A percentile compares a stretch with the other conserved stretches of the same genome.
phyloP scores from a whole-genome alignment of 1,284 basidiomycete species.

The Pholiota adiposa region DNA sequence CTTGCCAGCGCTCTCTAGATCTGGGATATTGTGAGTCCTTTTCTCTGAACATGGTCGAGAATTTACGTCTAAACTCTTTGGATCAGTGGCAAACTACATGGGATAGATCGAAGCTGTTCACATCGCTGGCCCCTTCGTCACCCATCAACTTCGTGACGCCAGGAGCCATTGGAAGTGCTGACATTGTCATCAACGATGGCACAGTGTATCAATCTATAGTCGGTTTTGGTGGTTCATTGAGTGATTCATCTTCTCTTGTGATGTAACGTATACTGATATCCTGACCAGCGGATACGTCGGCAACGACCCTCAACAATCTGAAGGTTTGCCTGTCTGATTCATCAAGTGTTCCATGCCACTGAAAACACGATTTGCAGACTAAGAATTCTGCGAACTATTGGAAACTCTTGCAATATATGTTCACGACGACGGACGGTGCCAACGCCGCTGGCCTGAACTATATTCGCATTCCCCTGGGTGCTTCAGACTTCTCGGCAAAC shows the following conservation, averaged over 20 bases:
- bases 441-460: constrained; percentile 54
- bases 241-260: constrained; percentile 30
- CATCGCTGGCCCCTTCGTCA: constrained; percentile 44
- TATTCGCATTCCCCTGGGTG: constrained; percentile 55
- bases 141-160: constrained; percentile 60
- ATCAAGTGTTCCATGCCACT: not conserved
- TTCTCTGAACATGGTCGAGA: not conserved
- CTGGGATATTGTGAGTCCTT: constrained; percentile 19
- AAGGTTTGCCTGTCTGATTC: constrained; percentile 39
- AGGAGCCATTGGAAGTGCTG: constrained; percentile 46
- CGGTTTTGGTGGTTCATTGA: constrained; percentile 56
- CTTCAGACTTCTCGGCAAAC: constrained; percentile 57
- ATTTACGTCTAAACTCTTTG: not conserved
- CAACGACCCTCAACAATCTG: constrained; percentile 49
- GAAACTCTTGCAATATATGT: constrained; percentile 48
- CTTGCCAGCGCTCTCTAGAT: constrained; percentile 14
- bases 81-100: constrained; percentile 66
- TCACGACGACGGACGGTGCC: constrained; percentile 49
- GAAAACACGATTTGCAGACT: constrained; percentile 27
- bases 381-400: constrained; percentile 50
- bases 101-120: constrained; percentile 56
- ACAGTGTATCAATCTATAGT: constrained; percentile 48
- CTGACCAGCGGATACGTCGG: constrained; percentile 54
- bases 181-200: constrained; percentile 51
- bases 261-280: not conserved